Evolutionary conservation across 345 rosid species (phyloP).

Genomic region (Abelmoschus esculentus): DNA sequence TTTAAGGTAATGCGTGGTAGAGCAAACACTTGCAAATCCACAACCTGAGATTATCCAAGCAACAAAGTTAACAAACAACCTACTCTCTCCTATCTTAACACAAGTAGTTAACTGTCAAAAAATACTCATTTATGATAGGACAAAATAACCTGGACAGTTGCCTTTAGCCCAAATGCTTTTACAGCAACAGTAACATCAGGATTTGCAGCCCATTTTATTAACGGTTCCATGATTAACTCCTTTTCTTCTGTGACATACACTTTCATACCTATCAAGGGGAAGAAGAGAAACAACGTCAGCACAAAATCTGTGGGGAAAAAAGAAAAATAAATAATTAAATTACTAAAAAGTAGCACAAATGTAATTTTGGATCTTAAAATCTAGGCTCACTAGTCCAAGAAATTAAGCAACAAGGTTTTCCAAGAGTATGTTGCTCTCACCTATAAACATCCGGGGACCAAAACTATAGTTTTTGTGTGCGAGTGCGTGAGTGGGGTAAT

Average conservation of each 20-base stretch:
- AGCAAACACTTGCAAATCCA: constrained; percentile 91
- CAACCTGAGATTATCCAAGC: constrained; percentile 40
- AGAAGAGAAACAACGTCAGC: constrained; percentile 11
- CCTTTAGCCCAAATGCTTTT: constrained; percentile 87
- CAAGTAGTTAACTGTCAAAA: neutral
- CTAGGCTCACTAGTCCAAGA: neutral
- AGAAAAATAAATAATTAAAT: neutral
- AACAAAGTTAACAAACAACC: constrained; percentile 10
- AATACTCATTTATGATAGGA: neutral
- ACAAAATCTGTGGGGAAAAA: neutral
- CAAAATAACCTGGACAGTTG: constrained; percentile 70
- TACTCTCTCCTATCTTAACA: neutral
- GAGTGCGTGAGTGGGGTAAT: neutral
- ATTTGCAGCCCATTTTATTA: constrained; percentile 92
- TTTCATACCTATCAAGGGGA: constrained; percentile 64
- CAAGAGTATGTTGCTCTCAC: neutral
- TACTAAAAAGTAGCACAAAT: neutral
- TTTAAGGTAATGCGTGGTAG: constrained; percentile 87
- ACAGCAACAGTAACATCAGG: constrained; percentile 67
- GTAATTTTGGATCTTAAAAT: constrained; percentile 1
- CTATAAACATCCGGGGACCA: neutral
- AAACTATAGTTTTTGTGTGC: neutral
- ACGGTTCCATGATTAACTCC: constrained; percentile 93
- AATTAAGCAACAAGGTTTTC: neutral
- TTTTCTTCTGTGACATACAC: constrained; percentile 91